These are phyloP conservation scores for Pseudozyma pruni DNA, from an alignment of 1,284 basidiomycete species.

Conservation along the genomic window DNA sequence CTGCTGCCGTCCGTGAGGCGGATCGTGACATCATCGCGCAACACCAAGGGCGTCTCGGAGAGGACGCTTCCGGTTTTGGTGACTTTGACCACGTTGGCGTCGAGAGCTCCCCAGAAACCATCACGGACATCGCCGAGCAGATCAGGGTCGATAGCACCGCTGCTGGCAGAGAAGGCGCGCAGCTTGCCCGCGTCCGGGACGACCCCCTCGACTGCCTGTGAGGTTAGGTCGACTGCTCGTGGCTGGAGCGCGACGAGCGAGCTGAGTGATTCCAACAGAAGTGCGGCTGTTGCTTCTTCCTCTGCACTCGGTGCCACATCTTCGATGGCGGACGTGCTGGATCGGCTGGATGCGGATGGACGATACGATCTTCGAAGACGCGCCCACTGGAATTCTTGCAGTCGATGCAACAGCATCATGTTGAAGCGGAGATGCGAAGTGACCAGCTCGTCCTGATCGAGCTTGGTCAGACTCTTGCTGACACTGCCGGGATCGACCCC, in stretches of 20 bases:
- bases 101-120: slow-evolving; percentile 60
- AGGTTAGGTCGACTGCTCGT: slow-evolving; percentile 16
- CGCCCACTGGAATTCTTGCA: slow-evolving; percentile 61
- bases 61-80: slow-evolving; percentile 18
- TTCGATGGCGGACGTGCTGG: background rate
- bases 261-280: slow-evolving; percentile 45
- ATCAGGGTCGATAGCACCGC: slow-evolving; percentile 49
- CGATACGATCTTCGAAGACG: slow-evolving; percentile 41
- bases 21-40: slow-evolving; percentile 52
- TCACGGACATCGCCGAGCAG: slow-evolving; percentile 34
- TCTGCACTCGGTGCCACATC: slow-evolving; percentile 27
- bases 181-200: slow-evolving; percentile 19
- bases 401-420: slow-evolving; percentile 45
- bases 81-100: slow-evolving; percentile 27
- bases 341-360: slow-evolving; percentile 9
- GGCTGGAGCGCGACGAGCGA: slow-evolving; percentile 38
- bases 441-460: slow-evolving; percentile 46
- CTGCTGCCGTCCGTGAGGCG: slow-evolving; percentile 38
- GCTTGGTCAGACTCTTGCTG: slow-evolving; percentile 23
- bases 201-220: slow-evolving; percentile 11
- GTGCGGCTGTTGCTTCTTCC: slow-evolving; percentile 44
- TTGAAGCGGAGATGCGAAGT: slow-evolving; percentile 43
- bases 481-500: slow-evolving; percentile 25
- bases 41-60: slow-evolving; percentile 20
- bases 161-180: slow-evolving; percentile 33